Evolutionary conservation across 139 green algal species (phyloP).

Genomic region (Chlamydomonas sphaeroides): DNA sequence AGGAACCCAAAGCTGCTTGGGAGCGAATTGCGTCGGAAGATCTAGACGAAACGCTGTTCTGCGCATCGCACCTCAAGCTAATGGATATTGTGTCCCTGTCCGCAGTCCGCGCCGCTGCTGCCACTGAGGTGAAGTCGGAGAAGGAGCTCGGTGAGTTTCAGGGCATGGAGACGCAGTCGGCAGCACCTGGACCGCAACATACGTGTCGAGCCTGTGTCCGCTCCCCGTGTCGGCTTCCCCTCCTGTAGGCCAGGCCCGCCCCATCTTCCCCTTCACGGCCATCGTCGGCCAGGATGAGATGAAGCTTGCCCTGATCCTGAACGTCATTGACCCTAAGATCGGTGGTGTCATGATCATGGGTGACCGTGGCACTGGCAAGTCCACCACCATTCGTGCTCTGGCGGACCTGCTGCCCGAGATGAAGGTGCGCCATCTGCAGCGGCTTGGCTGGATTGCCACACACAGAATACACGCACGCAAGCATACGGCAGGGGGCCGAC

Average conservation of each 20-base stretch:
- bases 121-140: constrained; percentile 36
- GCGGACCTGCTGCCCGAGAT: constrained; percentile 91
- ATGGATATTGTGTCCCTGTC: background rate
- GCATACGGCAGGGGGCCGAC: too few relatives aligned
- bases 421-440: constrained; percentile 25
- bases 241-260: constrained; percentile 54
- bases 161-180: too few relatives aligned
- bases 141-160: constrained; percentile 40
- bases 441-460: too few relatives aligned
- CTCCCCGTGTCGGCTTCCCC: too few relatives aligned
- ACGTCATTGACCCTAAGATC: constrained; percentile 90
- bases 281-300: constrained; percentile 94
- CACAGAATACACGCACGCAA: too few relatives aligned
- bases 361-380: constrained; percentile 92
- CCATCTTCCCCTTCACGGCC: constrained; percentile 86
- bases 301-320: constrained; percentile 91
- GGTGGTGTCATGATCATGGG: constrained; percentile 96
- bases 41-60: background rate
- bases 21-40: background rate
- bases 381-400: constrained; percentile 81
- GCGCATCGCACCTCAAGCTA: background rate
- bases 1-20: background rate
- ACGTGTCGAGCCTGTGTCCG: background rate
- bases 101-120: constrained; percentile 36
- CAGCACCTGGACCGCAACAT: too few relatives aligned